These are phyloP conservation scores for Thielaviopsis punctulata DNA, from an alignment of 2,329 filamentous ascomycete genomes.

Conservation along the genomic window DNA sequence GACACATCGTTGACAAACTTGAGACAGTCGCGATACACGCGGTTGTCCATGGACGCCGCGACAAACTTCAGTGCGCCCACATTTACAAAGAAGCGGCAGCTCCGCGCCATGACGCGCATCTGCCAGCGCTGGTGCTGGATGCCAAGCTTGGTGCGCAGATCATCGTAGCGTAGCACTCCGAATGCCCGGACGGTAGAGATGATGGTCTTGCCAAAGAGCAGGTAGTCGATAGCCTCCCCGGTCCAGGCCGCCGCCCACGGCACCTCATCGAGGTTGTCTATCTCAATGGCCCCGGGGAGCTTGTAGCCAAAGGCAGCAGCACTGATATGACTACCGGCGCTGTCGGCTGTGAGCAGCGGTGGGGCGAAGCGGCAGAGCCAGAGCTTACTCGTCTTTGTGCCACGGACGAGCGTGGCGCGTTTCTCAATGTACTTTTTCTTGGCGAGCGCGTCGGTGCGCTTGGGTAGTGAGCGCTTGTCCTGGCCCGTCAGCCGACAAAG, in stretches of 20 bases:
- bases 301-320: slow-evolving; percentile 14
- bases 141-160: slow-evolving; percentile 40
- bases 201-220: slow-evolving; percentile 37
- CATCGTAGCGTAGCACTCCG: slow-evolving; percentile 38
- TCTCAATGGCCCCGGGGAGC: slow-evolving; percentile 14
- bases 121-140: slow-evolving; percentile 37
- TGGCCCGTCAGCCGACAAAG: slow-evolving; percentile 39
- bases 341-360: slow-evolving; percentile 21
- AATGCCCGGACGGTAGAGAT: slow-evolving; percentile 40
- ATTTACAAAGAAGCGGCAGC: slow-evolving; percentile 38
- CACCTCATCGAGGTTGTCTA: slow-evolving; percentile 34
- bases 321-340: slow-evolving; percentile 4
- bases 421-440: slow-evolving; percentile 46
- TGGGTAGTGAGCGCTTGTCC: slow-evolving; percentile 46
- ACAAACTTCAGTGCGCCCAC: slow-evolving; percentile 39
- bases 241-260: slow-evolving; percentile 40
- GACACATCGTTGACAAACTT: slow-evolving; percentile 40
- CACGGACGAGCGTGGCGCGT: slow-evolving; percentile 38
- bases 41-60: slow-evolving; percentile 34
- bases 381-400: slow-evolving; percentile 44
- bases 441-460: slow-evolving; percentile 39
- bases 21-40: slow-evolving; percentile 44
- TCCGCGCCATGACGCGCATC: slow-evolving; percentile 42
- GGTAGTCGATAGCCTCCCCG: slow-evolving; percentile 39
- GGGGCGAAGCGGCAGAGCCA: slow-evolving; percentile 41